A percentile compares a stretch with the other conserved stretches of the same genome.
These are phyloP conservation scores for Phyllosticta citriasiana DNA, from an alignment of 2,329 filamentous ascomycete species.

Conservation along the genomic window DNA sequence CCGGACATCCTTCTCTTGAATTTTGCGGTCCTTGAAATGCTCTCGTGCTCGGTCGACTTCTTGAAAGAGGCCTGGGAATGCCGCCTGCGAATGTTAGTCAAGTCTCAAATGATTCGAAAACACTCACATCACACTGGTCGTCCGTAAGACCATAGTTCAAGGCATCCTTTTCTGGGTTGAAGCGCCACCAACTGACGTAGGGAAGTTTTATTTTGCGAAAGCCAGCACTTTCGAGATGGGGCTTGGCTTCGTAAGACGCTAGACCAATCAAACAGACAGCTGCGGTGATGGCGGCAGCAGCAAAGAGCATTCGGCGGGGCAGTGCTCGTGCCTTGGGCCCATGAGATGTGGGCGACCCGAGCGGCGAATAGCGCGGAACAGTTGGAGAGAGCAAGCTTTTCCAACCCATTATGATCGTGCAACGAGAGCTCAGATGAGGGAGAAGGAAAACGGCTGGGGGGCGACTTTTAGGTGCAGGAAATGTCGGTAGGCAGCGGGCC, in stretches of 20 bases:
- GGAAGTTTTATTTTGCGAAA: neutral
- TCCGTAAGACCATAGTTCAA: conserved; percentile 5
- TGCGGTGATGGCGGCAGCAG: neutral
- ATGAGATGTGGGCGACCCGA: neutral
- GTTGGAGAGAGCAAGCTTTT: conserved; percentile 2
- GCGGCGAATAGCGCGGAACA: conserved; percentile 2
- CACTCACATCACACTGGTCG: conserved; percentile 6
- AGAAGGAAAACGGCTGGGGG: neutral
- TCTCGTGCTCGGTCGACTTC: conserved; percentile 5
- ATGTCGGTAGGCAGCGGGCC: neutral
- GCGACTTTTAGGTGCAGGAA: neutral
- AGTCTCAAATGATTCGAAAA: neutral
- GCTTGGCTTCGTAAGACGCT: neutral
- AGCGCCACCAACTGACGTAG: conserved; percentile 1
- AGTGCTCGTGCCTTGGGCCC: neutral
- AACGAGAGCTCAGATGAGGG: neutral
- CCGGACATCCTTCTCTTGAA: neutral
- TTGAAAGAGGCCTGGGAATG: conserved; percentile 4
- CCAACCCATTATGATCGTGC: neutral
- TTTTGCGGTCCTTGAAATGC: neutral
- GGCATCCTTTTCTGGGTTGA: conserved; percentile 2
- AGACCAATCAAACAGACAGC: neutral
- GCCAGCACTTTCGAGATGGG: neutral
- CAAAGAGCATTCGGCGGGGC: conserved; percentile 1
- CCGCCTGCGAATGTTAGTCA: neutral